Percentiles rank a stretch among this genome's conserved stretches.
These are phyloP conservation scores for Tulasnella sp. DNA, from an alignment of 768 basidiomycete genomes.

Conservation along the genomic window DNA sequence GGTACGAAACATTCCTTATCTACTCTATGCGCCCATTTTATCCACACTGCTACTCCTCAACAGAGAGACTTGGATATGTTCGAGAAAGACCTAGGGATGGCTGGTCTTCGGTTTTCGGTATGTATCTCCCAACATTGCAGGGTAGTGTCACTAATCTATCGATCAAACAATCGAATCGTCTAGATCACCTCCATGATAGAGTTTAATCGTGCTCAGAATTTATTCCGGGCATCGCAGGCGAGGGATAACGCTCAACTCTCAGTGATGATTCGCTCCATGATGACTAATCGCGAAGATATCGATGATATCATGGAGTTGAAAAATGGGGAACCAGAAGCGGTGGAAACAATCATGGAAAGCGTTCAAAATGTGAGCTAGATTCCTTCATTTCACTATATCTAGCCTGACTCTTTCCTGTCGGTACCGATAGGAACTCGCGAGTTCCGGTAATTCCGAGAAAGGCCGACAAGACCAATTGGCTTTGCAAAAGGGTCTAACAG, in stretches of 20 bases:
- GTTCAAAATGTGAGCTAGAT: conserved; percentile 30
- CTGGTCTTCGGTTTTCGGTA: conserved; percentile 1
- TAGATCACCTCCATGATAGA: conserved; percentile 8
- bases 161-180: too few species aligned
- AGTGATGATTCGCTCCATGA: conserved; percentile 27
- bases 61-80: conserved; percentile 4
- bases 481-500: conserved; percentile 31
- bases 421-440: conserved; percentile 28
- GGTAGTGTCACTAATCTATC: not conserved
- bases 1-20: too few species aligned
- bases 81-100: not conserved
- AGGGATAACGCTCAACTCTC: conserved; percentile 3
- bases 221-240: conserved; percentile 1
- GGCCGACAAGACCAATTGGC: conserved; percentile 24
- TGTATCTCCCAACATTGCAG: not conserved
- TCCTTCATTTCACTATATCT: not conserved
- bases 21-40: too few species aligned
- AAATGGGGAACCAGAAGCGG: conserved; percentile 29
- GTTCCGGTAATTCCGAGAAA: too few species aligned
- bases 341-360: conserved; percentile 32
- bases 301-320: conserved; percentile 23
- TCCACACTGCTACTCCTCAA: not conserved
- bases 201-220: conserved; percentile 1
- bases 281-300: conserved; percentile 29
- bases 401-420: conserved; percentile 16